Evolutionary conservation across 768 basidiomycete species (phyloP).

Genomic region (Amanita fuliginea): DNA sequence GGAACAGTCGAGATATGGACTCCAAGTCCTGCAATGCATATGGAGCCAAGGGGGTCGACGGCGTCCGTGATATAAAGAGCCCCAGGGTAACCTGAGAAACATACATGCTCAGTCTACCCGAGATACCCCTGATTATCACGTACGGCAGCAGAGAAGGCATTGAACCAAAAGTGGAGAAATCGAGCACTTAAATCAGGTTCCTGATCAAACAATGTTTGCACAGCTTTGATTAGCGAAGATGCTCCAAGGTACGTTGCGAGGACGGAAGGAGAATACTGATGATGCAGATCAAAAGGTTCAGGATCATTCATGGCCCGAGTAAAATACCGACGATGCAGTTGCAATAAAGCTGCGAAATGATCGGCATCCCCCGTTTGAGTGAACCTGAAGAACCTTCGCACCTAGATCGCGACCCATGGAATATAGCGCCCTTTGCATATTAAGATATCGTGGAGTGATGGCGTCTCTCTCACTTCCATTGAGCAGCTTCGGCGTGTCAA

Average conservation of each 20-base stretch:
- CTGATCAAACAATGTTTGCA: constrained; percentile 44
- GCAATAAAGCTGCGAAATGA: constrained; percentile 39
- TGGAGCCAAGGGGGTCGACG: constrained; percentile 43
- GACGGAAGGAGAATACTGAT: constrained; percentile 58
- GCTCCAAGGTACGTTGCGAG: constrained; percentile 57
- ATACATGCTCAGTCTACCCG: background rate
- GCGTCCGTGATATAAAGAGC: constrained; percentile 52
- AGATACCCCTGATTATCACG: constrained; percentile 15
- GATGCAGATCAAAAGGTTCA: constrained; percentile 44
- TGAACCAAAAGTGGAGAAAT: constrained; percentile 67
- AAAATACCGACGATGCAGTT: constrained; percentile 59
- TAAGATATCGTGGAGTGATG: constrained; percentile 36
- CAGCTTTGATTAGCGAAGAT: constrained; percentile 42
- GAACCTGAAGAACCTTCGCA: constrained; percentile 15
- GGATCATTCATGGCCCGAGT: constrained; percentile 49
- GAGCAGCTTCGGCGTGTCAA: constrained; percentile 38
- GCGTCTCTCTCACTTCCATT: constrained; percentile 28
- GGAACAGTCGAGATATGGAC: constrained; percentile 44
- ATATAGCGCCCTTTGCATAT: constrained; percentile 56
- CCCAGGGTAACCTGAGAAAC: constrained; percentile 46
- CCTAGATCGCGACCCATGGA: constrained; percentile 55
- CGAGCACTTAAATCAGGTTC: constrained; percentile 53
- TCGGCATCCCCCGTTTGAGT: background rate
- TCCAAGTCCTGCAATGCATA: constrained; percentile 54
- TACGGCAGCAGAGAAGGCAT: constrained; percentile 62